Evolutionary conservation across 768 basidiomycete genomes (phyloP), one percentile per base, ranked within the genome.

Genomic region (Epithele typhae): DNA sequence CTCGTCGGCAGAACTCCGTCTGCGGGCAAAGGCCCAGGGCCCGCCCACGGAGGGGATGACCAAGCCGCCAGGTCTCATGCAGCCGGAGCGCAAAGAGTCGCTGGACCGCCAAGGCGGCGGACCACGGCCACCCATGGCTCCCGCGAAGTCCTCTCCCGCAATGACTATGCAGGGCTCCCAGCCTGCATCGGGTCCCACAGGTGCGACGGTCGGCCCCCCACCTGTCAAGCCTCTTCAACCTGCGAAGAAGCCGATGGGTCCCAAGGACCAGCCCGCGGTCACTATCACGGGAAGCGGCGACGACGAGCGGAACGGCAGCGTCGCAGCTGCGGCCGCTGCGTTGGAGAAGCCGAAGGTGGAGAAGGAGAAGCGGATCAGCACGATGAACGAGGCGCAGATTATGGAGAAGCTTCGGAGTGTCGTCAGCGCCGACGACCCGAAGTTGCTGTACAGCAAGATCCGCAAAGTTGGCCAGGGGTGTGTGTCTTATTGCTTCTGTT

Each of bases 391-490:
- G 68, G 87, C 85, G 40, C 95, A 99, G 71, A 94, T 98, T 58
- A 96, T 97, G 94, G 91, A 94, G 64, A 96, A 95, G 69, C 72
- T 99, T 55, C 75, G 92, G 54, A 81, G 82, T 53, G 93, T 98
- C 1, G 94, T 97, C 38, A 82, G 77, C 35, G 71, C 78, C 35
- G 84, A 91, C 18, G 95, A 98, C 63, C 95, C 95, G 19, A 92
- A 89, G 68, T 59, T 75, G 55, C 63, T 95, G 17, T 99, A 97
- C 67, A 88, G 86, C 58, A 97, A 96, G 76, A 96, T 97, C 66
- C 93, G 91, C 74, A 99, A 98, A 72, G 92, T 99, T 51, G 95
- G 95, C 25, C 95, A 99, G 66, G 95, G 93, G 92, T 96, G 64
- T 65, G 90, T 76, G 22, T 21, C 19, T 15, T 25, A 25, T 40